A percentile compares a stretch with the other conserved stretches of the same genome.
Conservation (phyloP, 1,284 basidiomycete species). For the Volvariella surrecta region DNA sequence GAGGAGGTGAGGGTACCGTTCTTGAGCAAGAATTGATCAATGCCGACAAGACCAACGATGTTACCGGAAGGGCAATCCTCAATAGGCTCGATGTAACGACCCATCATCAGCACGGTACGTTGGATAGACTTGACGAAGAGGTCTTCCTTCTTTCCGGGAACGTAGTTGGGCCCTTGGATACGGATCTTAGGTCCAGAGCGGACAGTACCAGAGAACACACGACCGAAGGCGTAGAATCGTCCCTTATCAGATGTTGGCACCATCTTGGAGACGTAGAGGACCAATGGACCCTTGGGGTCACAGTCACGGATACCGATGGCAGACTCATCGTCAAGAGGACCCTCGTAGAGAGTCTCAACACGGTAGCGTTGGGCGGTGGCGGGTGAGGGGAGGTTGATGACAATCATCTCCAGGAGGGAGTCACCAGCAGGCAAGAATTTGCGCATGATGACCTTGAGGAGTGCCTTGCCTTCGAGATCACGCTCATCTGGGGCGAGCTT, state of each 20-base stretch:
- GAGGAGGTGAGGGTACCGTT: slow-evolving; percentile 96
- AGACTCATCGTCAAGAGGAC: slow-evolving; percentile 99
- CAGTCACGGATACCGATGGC: slow-evolving; percentile 99
- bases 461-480: slow-evolving; percentile 93
- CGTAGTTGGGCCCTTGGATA: slow-evolving; percentile 99
- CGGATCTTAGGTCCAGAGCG: slow-evolving; percentile 97
- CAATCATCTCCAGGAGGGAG: slow-evolving; percentile 99
- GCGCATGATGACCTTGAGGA: slow-evolving; percentile 98
- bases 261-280: slow-evolving; percentile 99
- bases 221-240: slow-evolving; percentile 99
- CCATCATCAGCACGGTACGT: slow-evolving; percentile 99
- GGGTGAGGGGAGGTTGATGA: slow-evolving; percentile 97
- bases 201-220: slow-evolving; percentile 99
- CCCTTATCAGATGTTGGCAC: slow-evolving; percentile 99
- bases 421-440: slow-evolving; percentile 99
- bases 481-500: slow-evolving; percentile 87
- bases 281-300: slow-evolving; percentile 94
- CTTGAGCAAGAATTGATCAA: slow-evolving; percentile 99
- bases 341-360: slow-evolving; percentile 99
- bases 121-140: slow-evolving; percentile 98
- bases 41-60: slow-evolving; percentile 98
- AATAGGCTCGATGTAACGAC: slow-evolving; percentile 96
- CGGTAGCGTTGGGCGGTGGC: slow-evolving; percentile 97
- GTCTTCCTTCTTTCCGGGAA: slow-evolving; percentile 99
- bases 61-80: slow-evolving; percentile 99